Evolutionary conservation across 495 filamentous ascomycete species (phyloP).

Genomic region (Darksidea phi): DNA sequence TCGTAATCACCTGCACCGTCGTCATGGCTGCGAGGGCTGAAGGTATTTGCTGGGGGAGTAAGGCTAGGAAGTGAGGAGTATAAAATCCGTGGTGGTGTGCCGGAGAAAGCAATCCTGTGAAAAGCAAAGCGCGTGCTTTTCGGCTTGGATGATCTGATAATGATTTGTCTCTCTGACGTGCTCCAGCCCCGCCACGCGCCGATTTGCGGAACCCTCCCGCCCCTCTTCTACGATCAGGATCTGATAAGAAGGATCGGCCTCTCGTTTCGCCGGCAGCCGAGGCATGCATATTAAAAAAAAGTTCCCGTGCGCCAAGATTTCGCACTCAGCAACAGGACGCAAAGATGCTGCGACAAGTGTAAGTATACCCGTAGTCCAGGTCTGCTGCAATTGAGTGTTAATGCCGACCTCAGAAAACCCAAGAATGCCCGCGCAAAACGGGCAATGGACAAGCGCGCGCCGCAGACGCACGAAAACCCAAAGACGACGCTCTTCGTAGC

Average conservation of each 20-base stretch:
- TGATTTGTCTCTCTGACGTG: constrained; percentile 24
- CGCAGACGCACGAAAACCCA: constrained; percentile 83
- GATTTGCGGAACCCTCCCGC: background rate
- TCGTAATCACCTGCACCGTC: constrained; percentile 68
- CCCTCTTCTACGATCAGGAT: background rate
- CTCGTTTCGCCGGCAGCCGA: constrained; percentile 8
- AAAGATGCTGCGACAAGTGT: constrained; percentile 54
- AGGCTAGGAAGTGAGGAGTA: background rate
- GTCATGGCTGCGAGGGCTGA: constrained; percentile 27
- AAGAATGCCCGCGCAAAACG: constrained; percentile 92
- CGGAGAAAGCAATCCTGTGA: constrained; percentile 1
- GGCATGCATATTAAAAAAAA: constrained; percentile 11
- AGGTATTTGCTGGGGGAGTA: constrained; percentile 7
- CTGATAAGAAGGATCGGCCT: background rate
- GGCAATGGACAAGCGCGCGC: constrained; percentile 82
- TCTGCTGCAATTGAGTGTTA: constrained; percentile 11
- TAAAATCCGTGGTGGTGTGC: background rate
- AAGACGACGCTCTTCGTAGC: constrained; percentile 85
- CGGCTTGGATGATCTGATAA: constrained; percentile 18
- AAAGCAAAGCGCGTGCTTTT: background rate
- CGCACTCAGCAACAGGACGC: background rate
- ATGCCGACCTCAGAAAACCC: constrained; percentile 64
- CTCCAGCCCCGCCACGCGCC: constrained; percentile 13
- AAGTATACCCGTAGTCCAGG: constrained; percentile 22
- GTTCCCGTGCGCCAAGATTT: constrained; percentile 5